Evolutionary conservation across 179 eudicot genomes (phyloP).

Genomic region (Silene noctiflora): DNA sequence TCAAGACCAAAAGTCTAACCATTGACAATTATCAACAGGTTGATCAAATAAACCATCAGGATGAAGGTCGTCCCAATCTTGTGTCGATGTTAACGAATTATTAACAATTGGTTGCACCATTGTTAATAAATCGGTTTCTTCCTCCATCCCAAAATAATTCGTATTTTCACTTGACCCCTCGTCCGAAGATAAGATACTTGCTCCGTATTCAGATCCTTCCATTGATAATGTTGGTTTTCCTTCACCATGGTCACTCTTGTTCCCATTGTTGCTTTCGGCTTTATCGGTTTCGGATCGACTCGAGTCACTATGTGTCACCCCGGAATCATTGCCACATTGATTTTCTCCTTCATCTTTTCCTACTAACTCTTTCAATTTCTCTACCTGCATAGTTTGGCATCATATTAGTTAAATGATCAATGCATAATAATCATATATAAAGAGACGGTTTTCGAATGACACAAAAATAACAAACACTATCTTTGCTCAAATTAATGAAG

Average conservation of each 20-base stretch:
- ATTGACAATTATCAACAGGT: constrained; percentile 34
- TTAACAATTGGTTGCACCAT: constrained; percentile 41
- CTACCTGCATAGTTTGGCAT: constrained; percentile 38
- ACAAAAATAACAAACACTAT: no score
- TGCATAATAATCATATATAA: no score
- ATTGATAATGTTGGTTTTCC: constrained; percentile 23
- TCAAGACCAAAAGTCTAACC: constrained; percentile 41
- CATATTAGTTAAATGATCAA: not conserved
- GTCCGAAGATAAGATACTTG: constrained; percentile 34
- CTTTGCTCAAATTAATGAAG: not conserved
- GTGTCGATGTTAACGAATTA: constrained; percentile 36
- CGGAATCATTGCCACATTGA: not conserved
- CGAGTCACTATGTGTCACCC: constrained; percentile 11
- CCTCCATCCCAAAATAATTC: constrained; percentile 41
- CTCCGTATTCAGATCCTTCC: constrained; percentile 37
- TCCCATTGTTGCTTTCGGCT: constrained; percentile 15
- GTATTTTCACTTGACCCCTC: constrained; percentile 34
- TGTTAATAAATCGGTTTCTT: constrained; percentile 32
- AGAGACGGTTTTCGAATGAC: no score
- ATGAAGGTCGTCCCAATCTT: constrained; percentile 45
- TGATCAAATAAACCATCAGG: constrained; percentile 38
- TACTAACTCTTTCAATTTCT: constrained; percentile 37
- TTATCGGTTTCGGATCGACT: constrained; percentile 14
- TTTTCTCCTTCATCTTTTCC: constrained; percentile 23
- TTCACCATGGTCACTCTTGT: constrained; percentile 14